Conservation (phyloP, 805 yeast species). For the Pachysolen tannophilus region DNA sequence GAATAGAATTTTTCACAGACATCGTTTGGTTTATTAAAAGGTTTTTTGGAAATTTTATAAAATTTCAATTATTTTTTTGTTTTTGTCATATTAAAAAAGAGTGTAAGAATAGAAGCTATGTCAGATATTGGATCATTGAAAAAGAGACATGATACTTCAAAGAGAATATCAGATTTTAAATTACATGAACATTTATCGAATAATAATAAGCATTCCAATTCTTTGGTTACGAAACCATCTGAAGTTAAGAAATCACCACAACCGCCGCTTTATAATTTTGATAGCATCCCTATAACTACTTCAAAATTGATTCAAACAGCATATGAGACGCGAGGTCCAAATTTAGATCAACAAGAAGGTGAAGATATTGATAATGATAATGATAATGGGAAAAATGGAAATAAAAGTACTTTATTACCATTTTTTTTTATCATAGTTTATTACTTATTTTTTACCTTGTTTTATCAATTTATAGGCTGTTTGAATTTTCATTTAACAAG, state of each 20-base stretch:
- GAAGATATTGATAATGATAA: background rate
- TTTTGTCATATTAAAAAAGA: background rate
- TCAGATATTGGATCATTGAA: conserved; percentile 1
- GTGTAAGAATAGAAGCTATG: background rate
- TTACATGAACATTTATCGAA: background rate
- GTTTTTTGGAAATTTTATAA: background rate
- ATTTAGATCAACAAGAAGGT: background rate
- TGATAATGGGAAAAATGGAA: too few relatives aligned
- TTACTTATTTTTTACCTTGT: conserved; percentile 45
- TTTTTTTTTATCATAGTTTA: conserved; percentile 36
- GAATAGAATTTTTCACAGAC: background rate
- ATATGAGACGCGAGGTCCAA: background rate
- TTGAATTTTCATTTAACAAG: conserved; percentile 44
- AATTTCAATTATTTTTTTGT: background rate
- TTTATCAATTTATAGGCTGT: conserved; percentile 47
- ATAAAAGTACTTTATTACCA: conserved; percentile 14
- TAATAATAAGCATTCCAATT: background rate
- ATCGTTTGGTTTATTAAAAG: background rate
- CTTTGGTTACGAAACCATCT: background rate
- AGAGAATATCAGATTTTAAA: background rate
- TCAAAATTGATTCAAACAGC: background rate
- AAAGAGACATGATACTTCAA: background rate
- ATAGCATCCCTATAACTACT: background rate
- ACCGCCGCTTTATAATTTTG: background rate
- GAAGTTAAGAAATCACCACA: background rate